Percentiles rank a stretch among this genome's conserved stretches.
These are phyloP conservation scores for Blastocystis sp. DNA, from an alignment of 352 stramenopile genomes.

Conservation along the genomic window DNA sequence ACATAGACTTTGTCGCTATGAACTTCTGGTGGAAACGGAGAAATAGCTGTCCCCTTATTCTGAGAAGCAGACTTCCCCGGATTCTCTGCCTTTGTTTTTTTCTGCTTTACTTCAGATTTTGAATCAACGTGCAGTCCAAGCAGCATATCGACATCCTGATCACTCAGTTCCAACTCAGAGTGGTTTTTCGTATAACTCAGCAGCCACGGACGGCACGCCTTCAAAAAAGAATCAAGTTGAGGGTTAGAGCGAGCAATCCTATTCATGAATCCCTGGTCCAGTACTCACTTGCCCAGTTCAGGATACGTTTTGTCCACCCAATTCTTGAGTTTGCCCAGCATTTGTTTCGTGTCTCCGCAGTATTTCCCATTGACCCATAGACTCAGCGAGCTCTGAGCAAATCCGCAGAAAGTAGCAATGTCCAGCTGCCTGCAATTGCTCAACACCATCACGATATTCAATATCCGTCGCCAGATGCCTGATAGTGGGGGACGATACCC, in stretches of 20 bases:
- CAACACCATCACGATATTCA: constrained; percentile 55
- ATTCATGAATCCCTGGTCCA: background rate
- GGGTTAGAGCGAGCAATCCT: background rate
- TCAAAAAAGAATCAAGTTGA: constrained; percentile 7
- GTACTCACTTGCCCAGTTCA: background rate
- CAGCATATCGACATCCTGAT: background rate
- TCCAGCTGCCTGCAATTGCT: constrained; percentile 33
- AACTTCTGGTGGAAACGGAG: background rate
- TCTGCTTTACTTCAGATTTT: background rate
- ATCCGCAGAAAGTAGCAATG: constrained; percentile 54
- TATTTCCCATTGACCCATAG: constrained; percentile 62
- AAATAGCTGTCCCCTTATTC: background rate
- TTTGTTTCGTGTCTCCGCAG: constrained; percentile 21
- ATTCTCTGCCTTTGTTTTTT: background rate
- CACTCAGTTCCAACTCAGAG: background rate
- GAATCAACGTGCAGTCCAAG: background rate
- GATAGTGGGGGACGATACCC: background rate
- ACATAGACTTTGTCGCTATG: constrained; percentile 31
- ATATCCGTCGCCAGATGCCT: constrained; percentile 35
- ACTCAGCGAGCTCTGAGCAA: constrained; percentile 47
- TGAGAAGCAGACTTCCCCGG: no score
- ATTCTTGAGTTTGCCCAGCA: constrained; percentile 38
- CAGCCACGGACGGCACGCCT: constrained; percentile 12
- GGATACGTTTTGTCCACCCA: constrained; percentile 51
- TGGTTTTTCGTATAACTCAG: background rate